Evolutionary conservation across 2,329 filamentous ascomycete species (phyloP), one percentile per base, ranked within the genome.

Genomic region (Aspergillus nomiae): DNA sequence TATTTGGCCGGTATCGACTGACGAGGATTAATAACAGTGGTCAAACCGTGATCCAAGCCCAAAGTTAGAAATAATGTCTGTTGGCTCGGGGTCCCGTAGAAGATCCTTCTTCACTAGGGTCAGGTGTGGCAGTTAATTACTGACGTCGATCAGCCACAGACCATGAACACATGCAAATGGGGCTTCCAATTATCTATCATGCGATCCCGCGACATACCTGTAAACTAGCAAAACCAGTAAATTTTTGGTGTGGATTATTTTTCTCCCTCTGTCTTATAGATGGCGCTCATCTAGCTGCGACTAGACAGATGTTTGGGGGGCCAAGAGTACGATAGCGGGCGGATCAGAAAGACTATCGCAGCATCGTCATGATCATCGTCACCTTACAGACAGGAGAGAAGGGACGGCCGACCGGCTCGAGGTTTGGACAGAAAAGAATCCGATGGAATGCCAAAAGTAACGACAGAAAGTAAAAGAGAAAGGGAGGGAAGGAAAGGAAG

Each of bases 401-500:
- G n/a, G 38, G 51, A 55, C 34, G 11, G 51, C 51, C 51, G 34
- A 55, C 24, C 51, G 51, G 32, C 51, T 24, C 14, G 51, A 24
- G 34, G 51, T 16, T 55, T 14, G 26, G 51, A 38, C 11, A 38
- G 51, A 38, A 38, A 55, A 55, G 51, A 55, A 55, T 14, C 51
- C 51, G 51, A 45, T 9, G 28, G 10, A 9, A 38, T 38, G 28
- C 32, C 36, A n/a, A 30, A 48, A 28, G 41, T 30, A 46, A 60
- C 32, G 59, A 56, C 43, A 32, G 34, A 21, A 46, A 45, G 34
- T 32, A 21, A 19, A 43, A 45, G 43, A 43, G 32, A 54, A 51
- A 66, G 71, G 26, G 63, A 55, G 21, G 70, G 50, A 56, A 73
- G 67, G 21, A 72, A 48, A 41, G 48, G 56, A 62, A 45, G 59